phyloP scores from a whole-genome alignment of 1,139 yeast species.

The Kodamaea suecica region DNA sequence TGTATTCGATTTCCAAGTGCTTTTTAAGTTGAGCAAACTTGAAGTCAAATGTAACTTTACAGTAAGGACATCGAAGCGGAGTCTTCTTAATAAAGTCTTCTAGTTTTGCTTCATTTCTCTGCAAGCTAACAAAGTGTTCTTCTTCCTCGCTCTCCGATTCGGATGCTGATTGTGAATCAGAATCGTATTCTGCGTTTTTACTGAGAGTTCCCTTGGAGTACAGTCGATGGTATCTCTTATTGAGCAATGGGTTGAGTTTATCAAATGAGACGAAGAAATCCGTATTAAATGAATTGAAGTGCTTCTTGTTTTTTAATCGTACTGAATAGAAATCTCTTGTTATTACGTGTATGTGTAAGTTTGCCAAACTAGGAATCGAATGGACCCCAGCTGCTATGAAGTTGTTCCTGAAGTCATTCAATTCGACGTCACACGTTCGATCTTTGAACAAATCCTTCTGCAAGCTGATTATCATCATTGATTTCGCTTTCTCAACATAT shows the following conservation, averaged over 20 bases:
- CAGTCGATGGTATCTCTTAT: slow-evolving; percentile 8
- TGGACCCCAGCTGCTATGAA: slow-evolving; percentile 66
- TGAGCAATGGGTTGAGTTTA: slow-evolving; percentile 22
- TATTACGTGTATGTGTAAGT: slow-evolving; percentile 71
- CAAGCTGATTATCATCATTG: slow-evolving; percentile 37
- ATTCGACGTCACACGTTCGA: slow-evolving; percentile 9
- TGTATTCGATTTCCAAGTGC: slow-evolving; percentile 45
- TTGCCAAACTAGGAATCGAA: slow-evolving; percentile 63
- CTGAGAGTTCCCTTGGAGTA: slow-evolving; percentile 2
- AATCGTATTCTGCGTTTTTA: slow-evolving; percentile 17
- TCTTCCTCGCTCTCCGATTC: slow-evolving; percentile 13
- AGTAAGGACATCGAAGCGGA: slow-evolving; percentile 50
- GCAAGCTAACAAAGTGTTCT: slow-evolving; percentile 6
- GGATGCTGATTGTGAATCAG: slow-evolving; percentile 19
- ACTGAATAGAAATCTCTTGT: slow-evolving; percentile 60
- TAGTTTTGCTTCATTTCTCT: slow-evolving; percentile 15
- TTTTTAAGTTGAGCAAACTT: slow-evolving; percentile 45
- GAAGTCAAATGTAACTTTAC: slow-evolving; percentile 44
- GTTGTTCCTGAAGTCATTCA: slow-evolving; percentile 23
- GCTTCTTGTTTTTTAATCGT: slow-evolving; percentile 57
- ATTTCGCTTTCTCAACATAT: slow-evolving; percentile 45
- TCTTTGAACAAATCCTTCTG: slow-evolving; percentile 6
- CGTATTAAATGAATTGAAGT: slow-evolving; percentile 70
- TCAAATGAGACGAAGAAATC: slow-evolving; percentile 59
- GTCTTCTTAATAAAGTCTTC: slow-evolving; percentile 29